A percentile compares a stretch with the other conserved stretches of the same genome.
These are phyloP conservation scores for Albifimbria verrucaria DNA, from an alignment of 2,329 filamentous ascomycete genomes.

Conservation along the genomic window DNA sequence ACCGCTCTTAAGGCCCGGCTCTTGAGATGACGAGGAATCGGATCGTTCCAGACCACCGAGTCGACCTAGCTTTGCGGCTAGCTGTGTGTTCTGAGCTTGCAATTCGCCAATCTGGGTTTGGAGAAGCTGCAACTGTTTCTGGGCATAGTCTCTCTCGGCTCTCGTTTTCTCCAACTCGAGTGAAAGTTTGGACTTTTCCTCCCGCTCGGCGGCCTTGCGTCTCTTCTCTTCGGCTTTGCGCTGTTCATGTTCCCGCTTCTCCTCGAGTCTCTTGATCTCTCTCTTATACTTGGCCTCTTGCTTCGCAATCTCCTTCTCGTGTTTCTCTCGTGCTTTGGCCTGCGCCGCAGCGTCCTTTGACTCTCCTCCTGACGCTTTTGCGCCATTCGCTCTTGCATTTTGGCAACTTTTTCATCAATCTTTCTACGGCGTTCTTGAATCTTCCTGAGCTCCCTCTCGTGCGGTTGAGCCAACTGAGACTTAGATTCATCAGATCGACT, in stretches of 20 bases:
- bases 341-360: constrained; percentile 48
- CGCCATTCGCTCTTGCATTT: constrained; percentile 46
- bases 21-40: constrained; percentile 33
- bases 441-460: constrained; percentile 63
- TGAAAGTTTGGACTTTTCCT: constrained; percentile 46
- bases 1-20: constrained; percentile 1
- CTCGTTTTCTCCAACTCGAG: constrained; percentile 51
- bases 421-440: constrained; percentile 58
- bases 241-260: constrained; percentile 60
- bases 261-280: constrained; percentile 62
- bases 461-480: constrained; percentile 20
- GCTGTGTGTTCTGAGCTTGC: constrained; percentile 57
- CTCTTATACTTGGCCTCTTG: constrained; percentile 64
- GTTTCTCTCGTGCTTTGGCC: constrained; percentile 59
- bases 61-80: constrained; percentile 52
- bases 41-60: constrained; percentile 32
- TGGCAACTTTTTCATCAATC: constrained; percentile 60
- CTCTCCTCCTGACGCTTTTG: constrained; percentile 44
- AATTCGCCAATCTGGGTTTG: constrained; percentile 53
- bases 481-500: constrained; percentile 37
- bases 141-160: constrained; percentile 50
- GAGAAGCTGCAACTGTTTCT: constrained; percentile 52
- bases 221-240: constrained; percentile 52
- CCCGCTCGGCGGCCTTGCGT: constrained; percentile 49
- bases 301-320: constrained; percentile 61